These are phyloP conservation scores for Aspergillus conjunctus DNA, from an alignment of 495 filamentous ascomycete genomes.

Conservation along the genomic window DNA sequence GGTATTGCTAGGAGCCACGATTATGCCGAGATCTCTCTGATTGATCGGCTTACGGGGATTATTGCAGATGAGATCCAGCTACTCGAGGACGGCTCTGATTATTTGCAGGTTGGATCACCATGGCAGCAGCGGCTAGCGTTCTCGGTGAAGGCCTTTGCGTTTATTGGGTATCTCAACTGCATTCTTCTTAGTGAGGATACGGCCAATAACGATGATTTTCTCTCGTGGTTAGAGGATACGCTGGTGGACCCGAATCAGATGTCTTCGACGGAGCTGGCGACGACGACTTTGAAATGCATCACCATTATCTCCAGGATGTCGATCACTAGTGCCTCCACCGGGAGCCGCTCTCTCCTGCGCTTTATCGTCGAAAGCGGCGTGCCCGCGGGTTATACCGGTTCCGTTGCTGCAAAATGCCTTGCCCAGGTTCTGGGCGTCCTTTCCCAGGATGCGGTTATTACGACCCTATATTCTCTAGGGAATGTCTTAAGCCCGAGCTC, in stretches of 20 bases:
- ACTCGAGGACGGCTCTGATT: slow-evolving; percentile 88
- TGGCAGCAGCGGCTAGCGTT: slow-evolving; percentile 88
- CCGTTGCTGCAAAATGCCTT: slow-evolving; percentile 77
- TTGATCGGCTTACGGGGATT: slow-evolving; percentile 73
- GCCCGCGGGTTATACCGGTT: slow-evolving; percentile 63
- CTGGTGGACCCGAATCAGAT: slow-evolving; percentile 79
- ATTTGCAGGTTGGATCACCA: slow-evolving; percentile 77
- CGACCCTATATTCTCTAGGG: slow-evolving; percentile 89
- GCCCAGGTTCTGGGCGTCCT: slow-evolving; percentile 76
- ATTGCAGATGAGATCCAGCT: slow-evolving; percentile 79
- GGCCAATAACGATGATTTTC: slow-evolving; percentile 76
- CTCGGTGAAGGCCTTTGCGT: slow-evolving; percentile 76
- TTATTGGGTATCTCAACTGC: slow-evolving; percentile 86
- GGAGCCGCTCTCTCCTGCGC: slow-evolving; percentile 79
- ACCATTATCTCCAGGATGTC: slow-evolving; percentile 76
- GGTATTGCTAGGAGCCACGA: slow-evolving; percentile 53
- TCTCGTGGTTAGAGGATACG: slow-evolving; percentile 82
- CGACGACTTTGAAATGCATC: slow-evolving; percentile 76
- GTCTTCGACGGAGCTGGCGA: slow-evolving; percentile 70
- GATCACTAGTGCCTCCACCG: slow-evolving; percentile 67
- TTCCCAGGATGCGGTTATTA: slow-evolving; percentile 91
- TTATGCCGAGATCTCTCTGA: slow-evolving; percentile 41
- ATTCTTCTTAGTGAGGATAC: slow-evolving; percentile 75
- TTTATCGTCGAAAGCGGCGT: slow-evolving; percentile 78
- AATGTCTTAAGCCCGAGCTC: slow-evolving; percentile 79